Percentiles rank a stretch among this genome's conserved stretches.
Conservation (phyloP, 2,329 filamentous ascomycete species). For the Curvularia eragrostidis region DNA sequence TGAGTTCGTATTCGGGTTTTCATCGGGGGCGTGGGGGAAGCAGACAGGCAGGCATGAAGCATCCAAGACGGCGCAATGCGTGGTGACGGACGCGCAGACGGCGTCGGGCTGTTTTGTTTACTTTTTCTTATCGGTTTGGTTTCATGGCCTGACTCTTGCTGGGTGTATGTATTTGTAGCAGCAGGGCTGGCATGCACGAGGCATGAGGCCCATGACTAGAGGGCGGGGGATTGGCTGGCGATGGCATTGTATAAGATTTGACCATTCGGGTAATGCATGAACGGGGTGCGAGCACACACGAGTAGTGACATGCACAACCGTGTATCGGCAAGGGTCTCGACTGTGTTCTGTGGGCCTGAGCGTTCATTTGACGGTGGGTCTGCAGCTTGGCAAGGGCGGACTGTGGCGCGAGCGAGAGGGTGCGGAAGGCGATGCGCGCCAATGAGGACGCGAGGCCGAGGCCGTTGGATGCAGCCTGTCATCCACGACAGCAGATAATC, state of each 20-base stretch:
- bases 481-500: background rate
- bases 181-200: background rate
- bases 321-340: constrained; percentile 16
- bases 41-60: constrained; percentile 24
- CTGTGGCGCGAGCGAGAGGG: constrained; percentile 18
- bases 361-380: constrained; percentile 16
- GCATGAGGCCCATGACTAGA: constrained; percentile 5
- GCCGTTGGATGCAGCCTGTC: constrained; percentile 10
- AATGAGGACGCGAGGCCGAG: constrained; percentile 2
- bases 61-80: constrained; percentile 28
- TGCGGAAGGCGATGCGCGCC: constrained; percentile 11
- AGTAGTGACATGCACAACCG: constrained; percentile 16
- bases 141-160: too few species aligned
- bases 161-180: background rate
- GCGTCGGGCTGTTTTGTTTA: constrained; percentile 6
- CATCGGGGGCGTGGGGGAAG: constrained; percentile 28
- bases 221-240: background rate
- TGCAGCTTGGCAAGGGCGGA: constrained; percentile 7
- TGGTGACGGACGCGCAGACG: constrained; percentile 4
- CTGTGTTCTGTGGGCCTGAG: constrained; percentile 15
- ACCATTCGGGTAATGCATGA: constrained; percentile 16
- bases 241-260: constrained; percentile 10
- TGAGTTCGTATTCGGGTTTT: constrained; percentile 19
- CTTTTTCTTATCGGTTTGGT: background rate
- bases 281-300: constrained; percentile 4